These are phyloP conservation scores for Berberis thunbergii DNA, from an alignment of 164 flowering plant genomes.

Conservation along the genomic window DNA sequence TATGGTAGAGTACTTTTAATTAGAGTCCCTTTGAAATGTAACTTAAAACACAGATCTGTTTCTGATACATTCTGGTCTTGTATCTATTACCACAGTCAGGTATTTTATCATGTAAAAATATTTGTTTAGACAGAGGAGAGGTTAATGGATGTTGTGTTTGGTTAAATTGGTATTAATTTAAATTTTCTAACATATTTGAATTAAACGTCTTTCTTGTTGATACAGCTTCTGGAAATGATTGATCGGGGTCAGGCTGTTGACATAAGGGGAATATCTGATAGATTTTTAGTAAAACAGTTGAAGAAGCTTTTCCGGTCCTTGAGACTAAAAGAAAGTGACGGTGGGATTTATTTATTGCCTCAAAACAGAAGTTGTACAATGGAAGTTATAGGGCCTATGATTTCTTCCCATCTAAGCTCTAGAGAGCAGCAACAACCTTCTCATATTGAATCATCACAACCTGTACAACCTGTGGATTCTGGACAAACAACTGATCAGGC, in stretches of 20 bases:
- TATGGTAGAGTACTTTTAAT: no score
- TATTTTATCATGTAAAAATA: no score
- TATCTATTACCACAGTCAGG: no score
- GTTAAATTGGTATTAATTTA: no score
- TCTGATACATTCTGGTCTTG: no score
- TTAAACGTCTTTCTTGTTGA: not conserved
- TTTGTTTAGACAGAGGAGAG: no score
- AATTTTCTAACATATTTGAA: no score
- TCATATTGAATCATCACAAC: constrained; percentile 11
- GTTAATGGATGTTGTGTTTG: no score
- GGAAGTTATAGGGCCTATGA: constrained; percentile 57
- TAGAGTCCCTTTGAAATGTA: no score
- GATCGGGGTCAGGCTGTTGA: constrained; percentile 97
- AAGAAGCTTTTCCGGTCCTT: constrained; percentile 58
- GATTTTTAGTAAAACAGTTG: constrained; percentile 45
- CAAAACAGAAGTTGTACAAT: constrained; percentile 42
- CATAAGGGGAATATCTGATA: constrained; percentile 64
- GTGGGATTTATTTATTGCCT: constrained; percentile 49
- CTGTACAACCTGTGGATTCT: not conserved
- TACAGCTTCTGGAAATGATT: constrained; percentile 74
- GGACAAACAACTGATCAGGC: constrained; percentile 4
- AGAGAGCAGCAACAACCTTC: constrained; percentile 14
- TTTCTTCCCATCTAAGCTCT: constrained; percentile 22
- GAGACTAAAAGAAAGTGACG: constrained; percentile 49
- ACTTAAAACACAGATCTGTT: no score